Conservation (phyloP, 179 eudicot species). For the Camellia oleifera region DNA sequence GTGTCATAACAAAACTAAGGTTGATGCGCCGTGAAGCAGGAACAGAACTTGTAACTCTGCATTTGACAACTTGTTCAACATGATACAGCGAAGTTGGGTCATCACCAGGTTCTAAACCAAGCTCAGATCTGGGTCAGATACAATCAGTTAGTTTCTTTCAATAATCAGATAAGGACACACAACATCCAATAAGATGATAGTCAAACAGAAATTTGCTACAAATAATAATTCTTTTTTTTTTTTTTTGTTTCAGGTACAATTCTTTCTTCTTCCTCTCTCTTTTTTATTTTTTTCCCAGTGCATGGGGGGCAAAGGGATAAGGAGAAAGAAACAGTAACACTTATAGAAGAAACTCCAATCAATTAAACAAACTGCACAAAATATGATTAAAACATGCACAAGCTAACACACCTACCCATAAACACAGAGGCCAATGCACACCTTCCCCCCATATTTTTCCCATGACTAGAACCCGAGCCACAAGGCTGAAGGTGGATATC, state of each 20-base stretch:
- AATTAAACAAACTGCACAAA: background rate
- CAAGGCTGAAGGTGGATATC: no score
- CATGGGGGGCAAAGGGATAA: background rate
- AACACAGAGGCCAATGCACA: no score
- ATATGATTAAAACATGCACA: background rate
- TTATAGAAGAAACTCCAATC: slow-evolving; percentile 3
- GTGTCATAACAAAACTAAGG: slow-evolving; percentile 75
- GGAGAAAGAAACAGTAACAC: background rate
- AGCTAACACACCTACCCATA: background rate
- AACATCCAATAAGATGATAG: no score
- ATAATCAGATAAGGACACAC: background rate
- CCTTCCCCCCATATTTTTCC: no score
- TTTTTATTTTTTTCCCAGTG: no score
- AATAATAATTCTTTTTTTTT: no score
- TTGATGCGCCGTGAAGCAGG: slow-evolving; percentile 72
- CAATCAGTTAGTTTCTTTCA: background rate
- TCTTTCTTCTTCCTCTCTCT: no score
- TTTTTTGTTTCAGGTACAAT: no score
- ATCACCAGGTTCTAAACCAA: slow-evolving; percentile 78
- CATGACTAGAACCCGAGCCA: no score
- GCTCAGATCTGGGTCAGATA: slow-evolving; percentile 67
- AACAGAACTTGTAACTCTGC: slow-evolving; percentile 77
- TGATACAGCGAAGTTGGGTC: slow-evolving; percentile 71
- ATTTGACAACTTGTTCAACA: slow-evolving; percentile 96
- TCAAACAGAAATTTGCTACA: no score